Evolutionary conservation across 2,329 filamentous ascomycete genomes (phyloP).

Genomic region (Aureobasidium sp.): DNA sequence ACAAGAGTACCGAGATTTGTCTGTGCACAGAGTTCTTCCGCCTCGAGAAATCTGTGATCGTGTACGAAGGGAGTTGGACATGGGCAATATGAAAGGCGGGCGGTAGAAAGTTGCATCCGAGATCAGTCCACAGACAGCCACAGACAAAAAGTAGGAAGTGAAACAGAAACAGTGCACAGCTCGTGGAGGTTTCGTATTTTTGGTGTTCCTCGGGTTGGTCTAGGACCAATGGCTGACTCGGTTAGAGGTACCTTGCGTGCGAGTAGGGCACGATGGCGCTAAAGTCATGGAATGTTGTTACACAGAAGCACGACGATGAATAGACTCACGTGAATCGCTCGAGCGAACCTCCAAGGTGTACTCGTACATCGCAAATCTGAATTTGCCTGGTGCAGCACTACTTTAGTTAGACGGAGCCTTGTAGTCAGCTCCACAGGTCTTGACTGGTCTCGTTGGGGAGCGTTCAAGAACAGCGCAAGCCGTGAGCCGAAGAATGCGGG

Average conservation of each 20-base stretch:
- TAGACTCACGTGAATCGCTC: slow-evolving; percentile 9
- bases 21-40: slow-evolving; percentile 3
- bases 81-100: slow-evolving; percentile 7
- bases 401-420: not conserved
- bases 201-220: not conserved
- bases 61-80: not conserved
- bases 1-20: slow-evolving; percentile 11
- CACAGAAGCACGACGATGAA: not conserved
- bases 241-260: slow-evolving; percentile 6
- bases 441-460: not conserved
- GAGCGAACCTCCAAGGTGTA: not conserved
- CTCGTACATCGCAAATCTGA: not conserved
- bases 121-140: not conserved
- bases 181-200: slow-evolving; percentile 11
- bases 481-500: slow-evolving; percentile 2
- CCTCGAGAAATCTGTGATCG: not conserved
- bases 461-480: not conserved
- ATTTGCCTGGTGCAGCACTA: not conserved
- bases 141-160: slow-evolving; percentile 8
- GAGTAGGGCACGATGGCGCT: not conserved
- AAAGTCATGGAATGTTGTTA: not conserved
- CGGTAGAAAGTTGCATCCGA: slow-evolving; percentile 10
- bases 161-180: slow-evolving; percentile 10
- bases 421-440: not conserved
- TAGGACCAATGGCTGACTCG: not conserved